phyloP scores from a whole-genome alignment of 2,329 filamentous ascomycete species.

The Neospermospora avenae region DNA sequence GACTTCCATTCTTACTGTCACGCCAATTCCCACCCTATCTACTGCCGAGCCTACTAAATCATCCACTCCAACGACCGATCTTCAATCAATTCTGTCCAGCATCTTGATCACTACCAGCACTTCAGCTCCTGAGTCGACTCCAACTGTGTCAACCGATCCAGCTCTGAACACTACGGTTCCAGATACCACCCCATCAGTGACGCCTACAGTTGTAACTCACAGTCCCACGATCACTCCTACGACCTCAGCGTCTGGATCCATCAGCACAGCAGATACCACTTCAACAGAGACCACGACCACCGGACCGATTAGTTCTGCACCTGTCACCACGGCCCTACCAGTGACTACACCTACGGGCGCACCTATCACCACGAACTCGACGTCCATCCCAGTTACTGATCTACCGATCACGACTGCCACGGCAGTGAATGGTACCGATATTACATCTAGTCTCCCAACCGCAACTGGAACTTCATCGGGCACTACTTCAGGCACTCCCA shows the following conservation, averaged over 20 bases:
- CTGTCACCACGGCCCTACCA: neutral
- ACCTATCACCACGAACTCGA: neutral
- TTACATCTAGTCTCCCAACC: neutral
- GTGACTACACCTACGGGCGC: neutral
- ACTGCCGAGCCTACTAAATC: constrained; percentile 1
- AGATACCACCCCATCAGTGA: neutral
- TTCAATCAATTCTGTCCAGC: constrained; percentile 16
- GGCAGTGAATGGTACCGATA: constrained; percentile 1
- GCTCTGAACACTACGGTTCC: neutral
- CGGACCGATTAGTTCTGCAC: neutral
- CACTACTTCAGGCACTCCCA: neutral
- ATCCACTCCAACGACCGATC: constrained; percentile 5
- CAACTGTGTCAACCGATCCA: neutral
- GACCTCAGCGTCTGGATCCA: neutral
- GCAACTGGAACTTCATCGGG: neutral
- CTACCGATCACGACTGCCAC: constrained; percentile 1
- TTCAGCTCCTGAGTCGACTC: neutral
- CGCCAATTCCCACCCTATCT: neutral
- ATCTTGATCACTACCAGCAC: constrained; percentile 6
- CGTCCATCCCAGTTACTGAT: neutral
- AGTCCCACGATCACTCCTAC: neutral
- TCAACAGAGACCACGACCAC: neutral
- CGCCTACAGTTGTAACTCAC: constrained; percentile 1
- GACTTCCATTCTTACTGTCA: no score
- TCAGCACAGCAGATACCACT: neutral